Percentiles rank a stretch among this genome's conserved stretches.
phyloP scores from a whole-genome alignment of 2,329 filamentous ascomycete genomes.

The Ophiostoma ips region DNA sequence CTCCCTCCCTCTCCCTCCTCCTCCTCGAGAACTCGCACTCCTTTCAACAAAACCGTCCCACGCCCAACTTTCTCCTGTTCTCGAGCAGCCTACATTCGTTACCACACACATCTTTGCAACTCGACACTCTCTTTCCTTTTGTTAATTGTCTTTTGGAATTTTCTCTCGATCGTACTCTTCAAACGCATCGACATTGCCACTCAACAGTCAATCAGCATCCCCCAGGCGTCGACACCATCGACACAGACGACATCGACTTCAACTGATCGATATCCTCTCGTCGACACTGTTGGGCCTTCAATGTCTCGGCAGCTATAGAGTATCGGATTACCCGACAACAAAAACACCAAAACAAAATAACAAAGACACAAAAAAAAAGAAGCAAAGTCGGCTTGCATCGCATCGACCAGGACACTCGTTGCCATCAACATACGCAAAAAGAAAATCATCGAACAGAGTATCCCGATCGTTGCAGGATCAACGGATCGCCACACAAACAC shows the following conservation, averaged over 20 bases:
- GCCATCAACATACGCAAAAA: neutral
- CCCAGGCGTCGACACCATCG: neutral
- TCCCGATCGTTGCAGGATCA: constrained; percentile 10
- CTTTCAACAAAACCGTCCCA: constrained; percentile 3
- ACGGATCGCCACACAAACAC: neutral
- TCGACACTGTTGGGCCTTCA: neutral
- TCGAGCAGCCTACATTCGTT: constrained; percentile 4
- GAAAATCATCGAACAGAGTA: neutral
- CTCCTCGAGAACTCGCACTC: constrained; percentile 5
- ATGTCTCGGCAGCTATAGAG: constrained; percentile 10
- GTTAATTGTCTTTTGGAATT: neutral
- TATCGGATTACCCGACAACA: neutral
- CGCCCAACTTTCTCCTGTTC: constrained; percentile 1
- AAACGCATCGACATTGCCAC: neutral
- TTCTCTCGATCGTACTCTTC: neutral
- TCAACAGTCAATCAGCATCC: neutral
- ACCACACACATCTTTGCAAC: neutral
- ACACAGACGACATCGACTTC: neutral
- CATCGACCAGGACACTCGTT: neutral
- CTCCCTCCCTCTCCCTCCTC: neutral
- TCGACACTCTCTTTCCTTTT: constrained; percentile 2
- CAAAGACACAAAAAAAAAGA: neutral
- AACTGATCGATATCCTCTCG: neutral
- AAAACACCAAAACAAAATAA: neutral
- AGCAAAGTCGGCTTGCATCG: neutral